Evolutionary conservation across 2,329 filamentous ascomycete genomes (phyloP), one percentile per base, ranked within the genome.

Genomic region (Hypocrella siamensis): DNA sequence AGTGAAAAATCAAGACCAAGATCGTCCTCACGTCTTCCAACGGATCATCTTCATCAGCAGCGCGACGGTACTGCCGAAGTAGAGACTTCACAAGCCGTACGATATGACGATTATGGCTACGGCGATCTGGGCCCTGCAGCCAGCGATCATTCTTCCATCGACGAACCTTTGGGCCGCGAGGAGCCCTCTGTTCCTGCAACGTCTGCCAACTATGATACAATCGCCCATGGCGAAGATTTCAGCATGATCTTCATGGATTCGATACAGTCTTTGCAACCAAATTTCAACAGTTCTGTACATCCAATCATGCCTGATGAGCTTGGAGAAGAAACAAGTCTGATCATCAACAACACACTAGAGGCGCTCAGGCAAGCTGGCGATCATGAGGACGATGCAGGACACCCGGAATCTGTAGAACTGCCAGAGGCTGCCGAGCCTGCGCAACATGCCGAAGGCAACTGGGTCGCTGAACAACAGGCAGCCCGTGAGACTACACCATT

Each of bases 201-300:
- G 30, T 45, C 40, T n/a, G 34, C 31, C 26, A 38, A 33, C 28
- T 53, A 56, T 19, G 54, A 67, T 31, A 65, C 57, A 1, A 56
- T 65, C 29, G 55, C 57, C 4, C 57, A 65, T n/a, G 60, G 54
- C 12, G 67, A 72, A 37, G 63, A 65, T 25, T 71, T 72, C 38
- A 72, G 67, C 44, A 71, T 71, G 65, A 72, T 72, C 34, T 65
- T 66, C 19, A 58, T 70, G 37, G 59, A 67, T 28, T 67, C 65
- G 3, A 52, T 73, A 14, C 64, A 62, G 3, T 67, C 65, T 0
- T 52, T 70, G 33, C 60, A 61, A 22, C 56, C 51, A 2, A 56
- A 56, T 22, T 49, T 58, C 34, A 46, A 47, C 26, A 49, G 46
- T 35, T 50, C 49, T 14, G 41, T 48, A 8, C 47, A 52, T 17